A percentile compares a stretch with the other conserved stretches of the same genome.
These are phyloP conservation scores for Lagenidium giganteum DNA, from an alignment of 352 stramenopile genomes.

Conservation along the genomic window DNA sequence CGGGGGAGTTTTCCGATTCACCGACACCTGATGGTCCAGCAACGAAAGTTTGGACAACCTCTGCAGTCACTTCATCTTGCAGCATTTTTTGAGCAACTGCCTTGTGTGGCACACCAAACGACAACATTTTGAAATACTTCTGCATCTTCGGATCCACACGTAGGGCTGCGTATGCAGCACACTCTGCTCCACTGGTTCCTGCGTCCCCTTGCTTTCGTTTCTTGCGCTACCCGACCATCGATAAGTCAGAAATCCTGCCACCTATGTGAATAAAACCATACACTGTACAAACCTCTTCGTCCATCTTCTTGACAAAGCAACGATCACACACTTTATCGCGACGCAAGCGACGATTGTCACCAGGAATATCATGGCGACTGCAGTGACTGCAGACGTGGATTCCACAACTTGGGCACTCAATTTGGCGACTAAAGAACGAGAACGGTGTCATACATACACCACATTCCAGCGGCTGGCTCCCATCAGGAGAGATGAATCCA, in stretches of 20 bases:
- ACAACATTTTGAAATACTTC: constrained; percentile 87
- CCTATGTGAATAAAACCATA: too few species aligned
- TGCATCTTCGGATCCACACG: constrained; percentile 54
- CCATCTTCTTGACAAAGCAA: constrained; percentile 70
- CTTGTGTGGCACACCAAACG: constrained; percentile 59
- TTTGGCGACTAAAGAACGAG: constrained; percentile 69
- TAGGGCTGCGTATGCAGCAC: constrained; percentile 46
- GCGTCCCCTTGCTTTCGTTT: constrained; percentile 31
- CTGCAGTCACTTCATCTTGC: constrained; percentile 57
- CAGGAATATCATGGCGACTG: too few species aligned
- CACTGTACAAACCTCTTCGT: constrained; percentile 30
- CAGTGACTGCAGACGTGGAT: constrained; percentile 49
- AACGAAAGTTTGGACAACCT: constrained; percentile 58
- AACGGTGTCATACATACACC: constrained; percentile 55
- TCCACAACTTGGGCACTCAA: constrained; percentile 42
- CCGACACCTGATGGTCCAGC: constrained; percentile 30
- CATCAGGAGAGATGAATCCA: constrained; percentile 42
- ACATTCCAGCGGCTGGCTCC: constrained; percentile 9
- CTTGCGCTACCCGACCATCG: too few species aligned
- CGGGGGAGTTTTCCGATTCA: too few species aligned
- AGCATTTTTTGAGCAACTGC: constrained; percentile 78
- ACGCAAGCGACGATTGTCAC: too few species aligned
- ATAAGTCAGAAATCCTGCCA: too few species aligned
- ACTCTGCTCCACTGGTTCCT: constrained; percentile 23
- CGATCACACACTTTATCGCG: constrained; percentile 65